Base-by-base conservation (phyloP, 768 basidiomycete species). In the Megacollybia marginata region DNA sequence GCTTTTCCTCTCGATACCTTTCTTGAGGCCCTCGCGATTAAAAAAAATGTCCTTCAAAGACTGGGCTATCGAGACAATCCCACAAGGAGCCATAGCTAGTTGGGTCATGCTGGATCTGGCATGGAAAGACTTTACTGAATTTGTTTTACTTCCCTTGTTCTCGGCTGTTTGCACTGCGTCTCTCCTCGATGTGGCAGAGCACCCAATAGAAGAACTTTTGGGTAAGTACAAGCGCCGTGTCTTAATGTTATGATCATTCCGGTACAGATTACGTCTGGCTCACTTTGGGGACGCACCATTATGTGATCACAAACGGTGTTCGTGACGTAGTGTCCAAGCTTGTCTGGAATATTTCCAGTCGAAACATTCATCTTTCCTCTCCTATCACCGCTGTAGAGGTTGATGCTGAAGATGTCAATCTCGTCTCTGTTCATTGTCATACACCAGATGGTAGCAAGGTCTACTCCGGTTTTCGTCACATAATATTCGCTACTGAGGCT, bases 401-500 rank as follows among this genome's bases (percentile, higher is more conserved):
- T 2, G 71, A 78, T 53, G 58, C 61, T 10, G 43, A 61, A 9
- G 55, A 72, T 44, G 49, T 65, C 7, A 61, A 55, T 15, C 65
- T 64, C 13, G 65, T 66, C 16, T 64, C 70, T 16, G 67, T 80
- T 19, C 61, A 68, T 23, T 77, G 69, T 47, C 50, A 59, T 34
- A 62, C 62, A 36, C 53, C 60, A 18, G 59, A 62, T 15, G 60
- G 65, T 5, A 35, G 54, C 9, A 54, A 49, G 15, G 59, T 63
- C 2, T 63, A 70, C 54, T 33, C 55, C 6, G 82, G 79, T 7
- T 88, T 88, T 57, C 73, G 78, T 45, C 82, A 85, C 58, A 65
- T 92, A 50, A 65, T 89, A 6, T 71, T 89, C 45, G 87, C 84
- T 5, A 89, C 88, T 0, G 86, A 88, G 60, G 87, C 87, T 6